Evolutionary conservation across 148 eudicot genomes (phyloP), one percentile per base, ranked within the genome.

Genomic region (Fallopia convolvulus): DNA sequence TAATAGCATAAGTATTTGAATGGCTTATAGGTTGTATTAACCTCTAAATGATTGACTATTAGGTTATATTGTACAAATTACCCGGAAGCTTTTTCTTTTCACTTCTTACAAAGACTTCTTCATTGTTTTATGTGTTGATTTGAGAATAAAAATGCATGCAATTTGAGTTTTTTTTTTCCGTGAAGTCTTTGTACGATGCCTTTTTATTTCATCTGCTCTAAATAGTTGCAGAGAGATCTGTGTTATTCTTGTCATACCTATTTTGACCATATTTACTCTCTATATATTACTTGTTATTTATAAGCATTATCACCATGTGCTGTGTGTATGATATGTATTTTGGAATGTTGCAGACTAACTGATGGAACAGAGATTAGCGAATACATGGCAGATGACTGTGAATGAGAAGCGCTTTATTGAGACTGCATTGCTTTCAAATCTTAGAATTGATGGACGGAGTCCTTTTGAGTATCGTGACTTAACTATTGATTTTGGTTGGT

Each of bases 391-490:
- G 63, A 90, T 94, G 90, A 87, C 93, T 26, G 81, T 90, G 74
- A 94, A 94, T 81, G 99, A 94, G 88, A 89, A 89, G 84, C 87
- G 89, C 50, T 94, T 94, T 68, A 92, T 94, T 26, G 89, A 92
- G 85, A 85, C 90, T 49, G 89, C 97, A 14, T 83, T 94, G 68
- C 83, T 82, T 55, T 85, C 91, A 0, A 92, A 90, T 72, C 86
- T 90, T 21, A 82, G 99, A 84, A 83, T 89, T 81, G 99, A 94
- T 85, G 99, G 96, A 2, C 86, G 99, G 9, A 82, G 89, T 75
- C 93, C 88, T 41, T 87, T 87, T 82, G 99, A 94, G 44, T 94
- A 88, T 79, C 85, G 99, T 40, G 83, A 82, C 8, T 66, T 92
- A 56, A 83, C 85, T 66, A 89, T 94, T 75, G 87, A 89, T 82